phyloP scores from a whole-genome alignment of 2,329 filamentous ascomycete species.

The Periglandula ipomoeae region DNA sequence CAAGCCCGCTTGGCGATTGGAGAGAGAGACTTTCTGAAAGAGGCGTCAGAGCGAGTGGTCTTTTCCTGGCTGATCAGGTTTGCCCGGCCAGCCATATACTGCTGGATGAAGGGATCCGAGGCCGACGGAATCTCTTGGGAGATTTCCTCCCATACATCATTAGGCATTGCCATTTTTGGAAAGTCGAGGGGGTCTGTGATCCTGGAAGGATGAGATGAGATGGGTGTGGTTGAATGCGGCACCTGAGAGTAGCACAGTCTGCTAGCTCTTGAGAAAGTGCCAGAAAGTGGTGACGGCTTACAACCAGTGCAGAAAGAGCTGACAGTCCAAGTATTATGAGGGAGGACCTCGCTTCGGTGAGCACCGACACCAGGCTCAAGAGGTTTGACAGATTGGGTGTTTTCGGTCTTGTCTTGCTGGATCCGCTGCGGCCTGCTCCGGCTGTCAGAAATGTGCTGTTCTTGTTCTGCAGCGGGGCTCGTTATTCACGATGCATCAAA shows the following conservation, averaged over 20 bases:
- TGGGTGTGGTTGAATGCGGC: no score
- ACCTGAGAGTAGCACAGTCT: no score
- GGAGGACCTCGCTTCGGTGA: neutral
- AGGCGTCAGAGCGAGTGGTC: constrained; percentile 64
- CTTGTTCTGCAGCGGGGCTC: no score
- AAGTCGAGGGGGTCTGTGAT: no score
- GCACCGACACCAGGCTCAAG: no score
- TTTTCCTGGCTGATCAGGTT: constrained; percentile 74
- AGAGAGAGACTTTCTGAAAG: constrained; percentile 66
- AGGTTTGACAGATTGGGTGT: neutral
- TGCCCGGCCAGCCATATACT: constrained; percentile 69
- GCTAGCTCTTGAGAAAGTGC: neutral
- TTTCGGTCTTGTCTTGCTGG: neutral
- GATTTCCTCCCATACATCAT: constrained; percentile 52
- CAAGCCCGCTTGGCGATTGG: constrained; percentile 71
- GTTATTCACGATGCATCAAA: no score
- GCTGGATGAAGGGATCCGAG: constrained; percentile 68
- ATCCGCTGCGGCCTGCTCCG: no score
- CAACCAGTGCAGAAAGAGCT: no score
- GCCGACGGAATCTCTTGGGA: constrained; percentile 44
- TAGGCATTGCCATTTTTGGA: constrained; percentile 31
- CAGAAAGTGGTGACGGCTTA: no score
- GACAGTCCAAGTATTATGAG: no score
- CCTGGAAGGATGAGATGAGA: neutral
- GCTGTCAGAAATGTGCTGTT: no score